Percentiles rank a stretch among this genome's conserved stretches.
phyloP scores from a whole-genome alignment of 2,329 filamentous ascomycete species.

The Alternaria rosae region DNA sequence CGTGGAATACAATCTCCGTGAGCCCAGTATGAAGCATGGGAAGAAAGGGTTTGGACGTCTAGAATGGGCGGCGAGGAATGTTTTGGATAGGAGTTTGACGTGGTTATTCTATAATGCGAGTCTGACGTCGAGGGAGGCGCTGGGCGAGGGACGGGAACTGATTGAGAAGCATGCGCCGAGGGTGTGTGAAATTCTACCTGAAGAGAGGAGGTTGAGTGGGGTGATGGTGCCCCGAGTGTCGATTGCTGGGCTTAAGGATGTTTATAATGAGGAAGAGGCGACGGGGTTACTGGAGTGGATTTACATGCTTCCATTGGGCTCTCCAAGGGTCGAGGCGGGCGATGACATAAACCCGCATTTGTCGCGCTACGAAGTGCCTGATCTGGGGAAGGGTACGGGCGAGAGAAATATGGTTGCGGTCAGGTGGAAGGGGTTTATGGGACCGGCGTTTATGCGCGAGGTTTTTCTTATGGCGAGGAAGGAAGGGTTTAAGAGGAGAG shows the following conservation, averaged over 20 bases:
- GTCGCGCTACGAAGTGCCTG: conserved; percentile 70
- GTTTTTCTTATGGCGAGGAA: conserved; percentile 37
- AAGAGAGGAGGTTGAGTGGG: conserved; percentile 28
- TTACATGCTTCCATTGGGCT: conserved; percentile 69
- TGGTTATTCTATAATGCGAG: conserved; percentile 80
- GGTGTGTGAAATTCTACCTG: conserved; percentile 32
- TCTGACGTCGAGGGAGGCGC: conserved; percentile 29
- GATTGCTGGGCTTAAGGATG: conserved; percentile 37
- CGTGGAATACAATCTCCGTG: conserved; percentile 77
- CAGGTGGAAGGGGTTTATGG: conserved; percentile 55
- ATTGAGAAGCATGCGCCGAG: conserved; percentile 44
- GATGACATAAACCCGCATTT: conserved; percentile 74
- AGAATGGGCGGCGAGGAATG: conserved; percentile 79
- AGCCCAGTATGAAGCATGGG: conserved; percentile 78
- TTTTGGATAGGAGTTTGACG: conserved; percentile 69
- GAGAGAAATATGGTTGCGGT: conserved; percentile 44
- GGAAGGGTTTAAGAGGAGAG: conserved; percentile 24
- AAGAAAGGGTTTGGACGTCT: conserved; percentile 84
- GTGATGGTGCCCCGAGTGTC: conserved; percentile 41
- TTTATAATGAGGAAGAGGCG: conserved; percentile 67
- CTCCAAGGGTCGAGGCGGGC: conserved; percentile 64
- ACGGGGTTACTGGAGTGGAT: conserved; percentile 77
- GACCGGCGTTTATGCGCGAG: conserved; percentile 43
- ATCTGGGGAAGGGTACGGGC: conserved; percentile 30
- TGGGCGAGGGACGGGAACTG: conserved; percentile 32